Evolutionary conservation across 495 filamentous ascomycete genomes (phyloP).

Genomic region (Tuber indicum): DNA sequence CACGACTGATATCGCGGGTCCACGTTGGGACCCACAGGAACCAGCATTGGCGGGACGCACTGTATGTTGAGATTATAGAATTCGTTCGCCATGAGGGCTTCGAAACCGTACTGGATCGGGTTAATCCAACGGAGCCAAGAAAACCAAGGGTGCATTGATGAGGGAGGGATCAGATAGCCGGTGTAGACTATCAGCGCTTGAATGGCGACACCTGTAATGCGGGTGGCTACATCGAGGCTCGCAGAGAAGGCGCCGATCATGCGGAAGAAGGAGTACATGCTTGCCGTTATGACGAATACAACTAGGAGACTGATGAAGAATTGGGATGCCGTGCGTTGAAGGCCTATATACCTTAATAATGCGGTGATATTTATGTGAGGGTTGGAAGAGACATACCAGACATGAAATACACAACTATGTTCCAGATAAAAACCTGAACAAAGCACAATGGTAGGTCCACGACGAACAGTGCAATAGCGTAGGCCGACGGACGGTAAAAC

Average conservation of each 20-base stretch:
- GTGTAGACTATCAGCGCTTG: slow-evolving; percentile 69
- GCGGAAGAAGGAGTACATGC: slow-evolving; percentile 74
- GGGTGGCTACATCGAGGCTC: slow-evolving; percentile 60
- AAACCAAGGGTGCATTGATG: slow-evolving; percentile 73
- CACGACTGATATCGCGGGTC: slow-evolving; percentile 47
- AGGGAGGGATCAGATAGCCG: slow-evolving; percentile 61
- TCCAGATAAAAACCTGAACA: slow-evolving; percentile 63
- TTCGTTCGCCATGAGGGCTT: slow-evolving; percentile 62
- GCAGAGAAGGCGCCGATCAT: slow-evolving; percentile 59
- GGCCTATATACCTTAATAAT: slow-evolving; percentile 43
- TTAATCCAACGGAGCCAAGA: slow-evolving; percentile 72
- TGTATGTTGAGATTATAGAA: slow-evolving; percentile 50
- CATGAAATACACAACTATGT: slow-evolving; percentile 76
- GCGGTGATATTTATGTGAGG: slow-evolving; percentile 1
- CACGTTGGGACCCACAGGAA: slow-evolving; percentile 46
- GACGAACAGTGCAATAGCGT: slow-evolving; percentile 67
- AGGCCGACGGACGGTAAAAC: slow-evolving; percentile 77
- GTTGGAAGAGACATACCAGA: slow-evolving; percentile 27
- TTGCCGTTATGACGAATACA: slow-evolving; percentile 60
- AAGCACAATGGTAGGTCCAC: slow-evolving; percentile 68
- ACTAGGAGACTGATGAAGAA: slow-evolving; percentile 73
- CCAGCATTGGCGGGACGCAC: slow-evolving; percentile 50
- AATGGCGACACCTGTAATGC: slow-evolving; percentile 59
- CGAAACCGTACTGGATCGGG: slow-evolving; percentile 69
- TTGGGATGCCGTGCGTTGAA: slow-evolving; percentile 63